A percentile compares a stretch with the other conserved stretches of the same genome.
Conservation (phyloP, 2,329 filamentous ascomycete genomes). For the Teratosphaeria destructans region DNA sequence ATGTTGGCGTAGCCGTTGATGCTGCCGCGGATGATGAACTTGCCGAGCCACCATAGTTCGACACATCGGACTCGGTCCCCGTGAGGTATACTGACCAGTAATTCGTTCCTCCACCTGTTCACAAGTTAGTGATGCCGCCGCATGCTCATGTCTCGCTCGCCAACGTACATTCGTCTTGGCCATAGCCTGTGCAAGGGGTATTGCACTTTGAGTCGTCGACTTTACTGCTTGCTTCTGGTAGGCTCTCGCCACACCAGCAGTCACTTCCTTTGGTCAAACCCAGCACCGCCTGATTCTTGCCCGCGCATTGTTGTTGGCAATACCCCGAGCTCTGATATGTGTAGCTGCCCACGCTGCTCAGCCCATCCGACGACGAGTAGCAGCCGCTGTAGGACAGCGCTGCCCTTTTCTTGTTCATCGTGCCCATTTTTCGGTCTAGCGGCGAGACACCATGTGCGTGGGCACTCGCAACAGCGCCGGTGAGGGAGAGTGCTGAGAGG, state of each 20-base stretch:
- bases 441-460: slow-evolving; percentile 2
- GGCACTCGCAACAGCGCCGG: background rate
- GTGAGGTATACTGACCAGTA: slow-evolving; percentile 44
- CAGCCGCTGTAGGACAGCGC: slow-evolving; percentile 36
- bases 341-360: slow-evolving; percentile 39
- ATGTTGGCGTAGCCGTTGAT: slow-evolving; percentile 2
- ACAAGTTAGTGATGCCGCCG: slow-evolving; percentile 1
- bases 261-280: slow-evolving; percentile 50
- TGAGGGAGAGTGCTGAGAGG: slow-evolving; percentile 7
- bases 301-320: slow-evolving; percentile 43
- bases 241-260: slow-evolving; percentile 63
- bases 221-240: slow-evolving; percentile 50
- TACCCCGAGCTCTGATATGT: slow-evolving; percentile 46
- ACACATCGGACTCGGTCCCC: slow-evolving; percentile 30
- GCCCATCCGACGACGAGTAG: slow-evolving; percentile 37
- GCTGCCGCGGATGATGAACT: slow-evolving; percentile 8
- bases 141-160: too few species aligned
- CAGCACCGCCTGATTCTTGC: slow-evolving; percentile 45
- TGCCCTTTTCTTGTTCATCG: background rate
- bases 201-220: slow-evolving; percentile 53
- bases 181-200: slow-evolving; percentile 54
- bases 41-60: slow-evolving; percentile 19
- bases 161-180: slow-evolving; percentile 49
- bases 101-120: slow-evolving; percentile 47
- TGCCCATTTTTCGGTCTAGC: background rate